Evolutionary conservation across 768 basidiomycete species (phyloP).

Genomic region (Solioccasus polychromus): DNA sequence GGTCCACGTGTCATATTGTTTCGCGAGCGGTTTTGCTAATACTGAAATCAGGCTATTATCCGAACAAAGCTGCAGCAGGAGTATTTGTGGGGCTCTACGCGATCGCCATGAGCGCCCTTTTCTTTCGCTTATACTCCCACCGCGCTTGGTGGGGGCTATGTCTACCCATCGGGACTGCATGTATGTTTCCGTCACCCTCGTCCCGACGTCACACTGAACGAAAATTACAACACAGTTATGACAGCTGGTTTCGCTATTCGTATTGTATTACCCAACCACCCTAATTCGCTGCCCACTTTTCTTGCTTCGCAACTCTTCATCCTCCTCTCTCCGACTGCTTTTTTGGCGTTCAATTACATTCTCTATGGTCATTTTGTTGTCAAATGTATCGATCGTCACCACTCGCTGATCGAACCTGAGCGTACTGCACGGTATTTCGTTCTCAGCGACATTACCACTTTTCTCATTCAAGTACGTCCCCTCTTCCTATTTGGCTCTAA

Average conservation of each 20-base stretch:
- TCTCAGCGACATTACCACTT: conserved; percentile 26
- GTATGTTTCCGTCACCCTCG: conserved; percentile 7
- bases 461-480: conserved; percentile 26
- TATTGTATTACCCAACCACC: conserved; percentile 16
- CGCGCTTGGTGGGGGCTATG: conserved; percentile 32
- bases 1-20: not conserved
- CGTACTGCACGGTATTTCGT: conserved; percentile 24
- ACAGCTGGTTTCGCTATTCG: conserved; percentile 21
- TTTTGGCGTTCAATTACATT: conserved; percentile 35
- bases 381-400: conserved; percentile 13
- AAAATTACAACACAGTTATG: conserved; percentile 14
- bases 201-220: conserved; percentile 2
- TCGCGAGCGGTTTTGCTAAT: not conserved
- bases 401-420: conserved; percentile 26
- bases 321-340: conserved; percentile 26
- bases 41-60: conserved; percentile 19
- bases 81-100: conserved; percentile 22
- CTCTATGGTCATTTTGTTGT: conserved; percentile 28
- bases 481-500: not conserved
- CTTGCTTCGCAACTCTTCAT: conserved; percentile 22
- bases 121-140: conserved; percentile 18
- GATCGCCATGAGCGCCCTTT: conserved; percentile 10
- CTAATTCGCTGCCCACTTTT: conserved; percentile 16
- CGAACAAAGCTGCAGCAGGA: conserved; percentile 21
- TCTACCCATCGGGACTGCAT: conserved; percentile 29